Base-by-base conservation (phyloP, 2,329 filamentous ascomycete genomes). In the Neoscytalidium dimidiatum region DNA sequence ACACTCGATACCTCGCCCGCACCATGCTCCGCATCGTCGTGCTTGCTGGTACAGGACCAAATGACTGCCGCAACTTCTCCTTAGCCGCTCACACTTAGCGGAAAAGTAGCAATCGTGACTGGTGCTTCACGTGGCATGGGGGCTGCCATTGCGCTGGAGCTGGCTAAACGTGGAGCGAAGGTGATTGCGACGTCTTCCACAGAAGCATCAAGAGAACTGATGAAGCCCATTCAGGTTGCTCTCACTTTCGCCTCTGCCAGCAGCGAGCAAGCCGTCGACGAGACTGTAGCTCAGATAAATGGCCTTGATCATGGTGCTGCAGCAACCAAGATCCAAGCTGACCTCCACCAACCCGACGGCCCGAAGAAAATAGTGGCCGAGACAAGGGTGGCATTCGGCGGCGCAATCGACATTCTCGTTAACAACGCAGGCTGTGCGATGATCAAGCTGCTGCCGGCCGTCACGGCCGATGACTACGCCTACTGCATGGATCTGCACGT, bases 401-500 rank as follows among this genome's bases (percentile, higher is more conserved):
- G 73, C 19, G 67, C 72, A 21, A 78, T 81, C 64, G 79, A 81
- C 67, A 81, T 82, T 33, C 69, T 81, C 1, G 73, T 82, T 48
- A 81, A 81, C 69, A 81, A 81, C 66, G 79, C 77, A 5, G 78
- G 73, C 0, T 71, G 75, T 1, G 68, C 73, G 7, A 69, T 71
- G 44, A 67, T 69, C 48, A 75, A 68, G 23, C 38, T 71, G 2
- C 67, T 67, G n/a, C 7, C 23, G 2, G 78, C 82, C 14, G 77
- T 84, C 49, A 83, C 80, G 1, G 66, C 79, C 1, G 79, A 81
- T 1, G 83, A 86, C 71, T 88, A 84, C 69, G 79, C 82, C 21
- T 69, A 74, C 17, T 80, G 87, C n/a, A 88, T 84, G 71, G 75
- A 86, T 67, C 75, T 87, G 68, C 89, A 89, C 71, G 81, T 86